Conservation (phyloP, 169 alveolate genomes). For the Fabrea salina region DNA sequence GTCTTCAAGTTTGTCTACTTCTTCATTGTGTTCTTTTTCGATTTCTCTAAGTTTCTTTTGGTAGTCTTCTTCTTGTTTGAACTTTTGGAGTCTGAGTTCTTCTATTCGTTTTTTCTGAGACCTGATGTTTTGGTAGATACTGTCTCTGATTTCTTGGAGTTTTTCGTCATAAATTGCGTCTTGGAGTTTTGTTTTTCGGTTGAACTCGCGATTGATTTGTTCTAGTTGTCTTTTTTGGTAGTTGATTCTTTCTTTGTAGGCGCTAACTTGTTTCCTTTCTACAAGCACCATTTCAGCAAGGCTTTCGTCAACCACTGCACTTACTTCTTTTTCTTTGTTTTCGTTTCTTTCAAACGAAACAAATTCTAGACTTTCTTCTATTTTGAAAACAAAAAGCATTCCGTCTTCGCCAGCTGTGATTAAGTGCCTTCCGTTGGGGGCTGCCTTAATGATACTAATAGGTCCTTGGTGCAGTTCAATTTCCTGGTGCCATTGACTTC, state of each 20-base stretch:
- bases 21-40: neutral
- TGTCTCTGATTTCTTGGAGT: constrained; percentile 47
- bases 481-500: constrained; percentile 1
- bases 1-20: constrained; percentile 46
- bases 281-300: constrained; percentile 56
- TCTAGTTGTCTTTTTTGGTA: constrained; percentile 52
- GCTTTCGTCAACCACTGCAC: constrained; percentile 42
- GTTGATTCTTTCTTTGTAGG: constrained; percentile 35
- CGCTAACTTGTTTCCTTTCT: constrained; percentile 36
- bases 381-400: constrained; percentile 51
- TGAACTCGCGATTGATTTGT: constrained; percentile 54
- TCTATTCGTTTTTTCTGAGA: constrained; percentile 52
- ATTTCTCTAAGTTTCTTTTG: neutral
- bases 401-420: constrained; percentile 83
- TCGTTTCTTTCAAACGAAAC: neutral
- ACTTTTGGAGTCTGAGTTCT: constrained; percentile 52
- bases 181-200: constrained; percentile 38
- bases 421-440: constrained; percentile 72
- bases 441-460: constrained; percentile 52
- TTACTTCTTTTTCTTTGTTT: constrained; percentile 27
- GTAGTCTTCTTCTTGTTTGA: constrained; percentile 46
- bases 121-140: constrained; percentile 44
- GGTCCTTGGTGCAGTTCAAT: constrained; percentile 64
- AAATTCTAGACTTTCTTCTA: constrained; percentile 42
- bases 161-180: constrained; percentile 42